Base-by-base conservation (phyloP, 1,284 basidiomycete genomes). In the Melampsora larici-populina region DNA sequence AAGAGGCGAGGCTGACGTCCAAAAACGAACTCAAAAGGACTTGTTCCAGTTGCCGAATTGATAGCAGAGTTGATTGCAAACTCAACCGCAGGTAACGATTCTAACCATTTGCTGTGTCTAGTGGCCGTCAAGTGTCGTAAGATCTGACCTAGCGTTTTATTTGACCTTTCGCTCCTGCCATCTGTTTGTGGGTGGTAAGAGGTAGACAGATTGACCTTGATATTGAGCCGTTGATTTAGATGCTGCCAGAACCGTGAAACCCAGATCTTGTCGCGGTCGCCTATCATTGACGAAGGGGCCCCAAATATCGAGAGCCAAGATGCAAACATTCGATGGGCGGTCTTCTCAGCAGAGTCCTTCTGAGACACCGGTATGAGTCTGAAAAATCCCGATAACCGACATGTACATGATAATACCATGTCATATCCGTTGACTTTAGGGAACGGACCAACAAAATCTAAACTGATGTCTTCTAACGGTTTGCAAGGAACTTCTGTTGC, bases 151-250 rank as follows among this genome's bases (percentile, higher is more conserved):
- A 86, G 72, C 0, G 83, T n/a, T n/a, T n/a, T n/a, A n/a, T n/a
- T n/a, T n/a, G n/a, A n/a, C n/a, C n/a, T n/a, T n/a, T n/a, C n/a
- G n/a, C n/a, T n/a, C n/a, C n/a, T n/a, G n/a, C n/a, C n/a, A n/a
- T n/a, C n/a, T n/a, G n/a, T n/a, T n/a, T 85, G 60, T 85, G 84
- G 68, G 85, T 85, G 0, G 83, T 80, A 0, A 79, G 62, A 79
- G 85, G 81, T 78, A 0, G 80, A 81, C 64, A 66, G 36, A n/a
- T 66, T 31, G 18, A 66, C 36, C 5, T n/a, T 8, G 24, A 65
- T 33, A 8, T 8, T 7, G 4, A 65, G 63, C 31, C 43, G 31
- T 31, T 31, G 5, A 6, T 33, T 13, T 36, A 21, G 7, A 7
- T 29, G 6, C 31, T 21, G 31, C 63, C 63, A 65, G 8, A 51